Evolutionary conservation across 768 basidiomycete species (phyloP).

Genomic region (Holtermanniella nyarrowii): DNA sequence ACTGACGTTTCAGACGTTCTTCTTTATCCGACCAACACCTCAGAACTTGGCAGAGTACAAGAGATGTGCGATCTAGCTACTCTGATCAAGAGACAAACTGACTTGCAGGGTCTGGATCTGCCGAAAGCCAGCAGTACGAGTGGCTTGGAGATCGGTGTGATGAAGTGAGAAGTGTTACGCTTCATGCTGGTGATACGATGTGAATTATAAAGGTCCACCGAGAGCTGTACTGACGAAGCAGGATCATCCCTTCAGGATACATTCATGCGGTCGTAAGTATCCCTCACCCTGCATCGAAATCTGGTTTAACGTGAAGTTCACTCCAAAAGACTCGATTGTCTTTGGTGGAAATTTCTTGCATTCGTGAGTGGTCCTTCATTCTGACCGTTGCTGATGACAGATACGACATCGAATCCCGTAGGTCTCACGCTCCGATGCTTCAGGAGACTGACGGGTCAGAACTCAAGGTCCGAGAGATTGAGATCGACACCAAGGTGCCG

Average conservation of each 20-base stretch:
- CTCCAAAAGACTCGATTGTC: constrained; percentile 82
- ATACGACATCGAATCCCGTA: constrained; percentile 71
- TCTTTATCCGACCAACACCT: constrained; percentile 82
- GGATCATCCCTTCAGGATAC: constrained; percentile 90
- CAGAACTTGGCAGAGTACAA: constrained; percentile 83
- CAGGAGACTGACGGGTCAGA: constrained; percentile 47
- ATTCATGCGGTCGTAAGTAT: constrained; percentile 92
- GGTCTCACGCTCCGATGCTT: constrained; percentile 32
- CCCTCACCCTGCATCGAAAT: background rate
- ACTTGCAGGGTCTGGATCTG: constrained; percentile 56
- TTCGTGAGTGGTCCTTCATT: constrained; percentile 47
- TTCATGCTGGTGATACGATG: constrained; percentile 37
- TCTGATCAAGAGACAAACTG: constrained; percentile 27
- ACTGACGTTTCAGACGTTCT: constrained; percentile 59
- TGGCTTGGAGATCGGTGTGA: constrained; percentile 93
- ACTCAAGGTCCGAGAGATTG: constrained; percentile 77
- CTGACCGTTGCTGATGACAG: constrained; percentile 2
- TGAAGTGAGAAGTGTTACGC: constrained; percentile 62
- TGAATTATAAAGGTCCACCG: constrained; percentile 8
- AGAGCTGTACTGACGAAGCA: constrained; percentile 21
- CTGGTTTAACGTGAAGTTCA: constrained; percentile 51
- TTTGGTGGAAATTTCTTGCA: constrained; percentile 98
- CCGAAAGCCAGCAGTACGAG: constrained; percentile 69
- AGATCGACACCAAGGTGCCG: constrained; percentile 82
- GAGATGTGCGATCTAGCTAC: constrained; percentile 46